Evolutionary conservation across 352 stramenopile species (phyloP).

Genomic region (Peronosclerospora sorghi): DNA sequence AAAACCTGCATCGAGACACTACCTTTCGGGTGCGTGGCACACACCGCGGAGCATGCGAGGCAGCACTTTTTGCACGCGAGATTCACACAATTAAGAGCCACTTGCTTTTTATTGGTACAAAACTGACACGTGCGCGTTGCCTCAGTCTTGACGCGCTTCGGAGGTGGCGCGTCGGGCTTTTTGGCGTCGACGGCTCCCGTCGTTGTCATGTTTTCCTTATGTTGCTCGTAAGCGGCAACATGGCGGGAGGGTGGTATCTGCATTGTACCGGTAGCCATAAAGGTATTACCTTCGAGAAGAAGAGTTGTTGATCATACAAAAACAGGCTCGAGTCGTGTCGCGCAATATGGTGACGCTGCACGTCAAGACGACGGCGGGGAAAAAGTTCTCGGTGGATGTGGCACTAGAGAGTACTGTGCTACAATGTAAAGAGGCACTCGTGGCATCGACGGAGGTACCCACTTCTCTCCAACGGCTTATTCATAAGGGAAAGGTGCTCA

Average conservation of each 20-base stretch:
- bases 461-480: constrained; percentile 79
- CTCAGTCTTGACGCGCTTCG: constrained; percentile 12
- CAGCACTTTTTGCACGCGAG: constrained; percentile 69
- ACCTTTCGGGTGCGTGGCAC: constrained; percentile 29
- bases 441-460: constrained; percentile 51
- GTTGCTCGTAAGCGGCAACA: too few relatives aligned
- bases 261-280: too few relatives aligned
- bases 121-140: constrained; percentile 22
- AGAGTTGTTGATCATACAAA: too few relatives aligned
- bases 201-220: too few relatives aligned
- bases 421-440: constrained; percentile 71
- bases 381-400: constrained; percentile 70
- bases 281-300: too few relatives aligned
- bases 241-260: too few relatives aligned
- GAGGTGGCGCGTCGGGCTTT: not conserved
- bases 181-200: not conserved
- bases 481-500: constrained; percentile 86
- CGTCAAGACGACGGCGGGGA: constrained; percentile 76
- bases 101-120: constrained; percentile 37
- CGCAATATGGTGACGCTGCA: constrained; percentile 57
- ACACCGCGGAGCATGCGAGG: constrained; percentile 26
- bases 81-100: constrained; percentile 27
- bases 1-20: not conserved
- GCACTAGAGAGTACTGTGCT: constrained; percentile 58
- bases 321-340: not conserved